Base-by-base conservation (phyloP, 1,139 yeast species). In the Pichiaceae sp. region DNA sequence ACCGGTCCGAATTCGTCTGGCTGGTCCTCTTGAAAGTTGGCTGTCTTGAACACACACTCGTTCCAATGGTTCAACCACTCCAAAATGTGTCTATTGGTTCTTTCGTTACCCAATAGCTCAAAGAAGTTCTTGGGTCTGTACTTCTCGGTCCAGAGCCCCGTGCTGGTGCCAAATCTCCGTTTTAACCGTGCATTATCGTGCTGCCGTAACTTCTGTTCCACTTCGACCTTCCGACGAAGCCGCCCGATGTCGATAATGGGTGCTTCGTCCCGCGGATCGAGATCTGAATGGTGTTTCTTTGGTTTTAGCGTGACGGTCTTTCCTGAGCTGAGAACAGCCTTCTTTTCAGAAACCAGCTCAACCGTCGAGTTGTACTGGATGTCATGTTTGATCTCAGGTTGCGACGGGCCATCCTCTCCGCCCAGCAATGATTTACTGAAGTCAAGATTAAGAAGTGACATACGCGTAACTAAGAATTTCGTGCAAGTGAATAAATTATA, bases 41-140 rank as follows among this genome's bases (percentile, higher is more conserved):
- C 34, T 35, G 33, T 40, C 7, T 73, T 70, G 50, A 75, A 79
- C 1, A 83, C 94, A 1, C 75, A 68, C 4, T 72, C 59, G 2
- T 83, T 73, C 97, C 97, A 91, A 42, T 77, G 78, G 44, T 75
- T 72, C 27, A 91, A 56, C 97, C 97, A 91, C 38, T 72, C 72
- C 38, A 89, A 62, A 17, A 89, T 69, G 27, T 62, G 58, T 36
- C 96, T 64, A 52, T 86, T 89, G 14, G 78, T 78, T 41, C 70
- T 68, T 51, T 91, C 97, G 48, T 89, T 86, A 0, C 97, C 97
- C 1, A 64, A 76, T 59, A 64, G 74, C 57, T 75, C 96, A 51
- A 86, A 52, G 60, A 84, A 89, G 32, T 62, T 64, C 19, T 58
- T 61, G 0, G 98, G 96, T 35, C 91, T 66, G 68, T 89, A 89